Evolutionary conservation across 2,329 filamentous ascomycete species (phyloP).

Genomic region (Verticillium nonalfalfae): DNA sequence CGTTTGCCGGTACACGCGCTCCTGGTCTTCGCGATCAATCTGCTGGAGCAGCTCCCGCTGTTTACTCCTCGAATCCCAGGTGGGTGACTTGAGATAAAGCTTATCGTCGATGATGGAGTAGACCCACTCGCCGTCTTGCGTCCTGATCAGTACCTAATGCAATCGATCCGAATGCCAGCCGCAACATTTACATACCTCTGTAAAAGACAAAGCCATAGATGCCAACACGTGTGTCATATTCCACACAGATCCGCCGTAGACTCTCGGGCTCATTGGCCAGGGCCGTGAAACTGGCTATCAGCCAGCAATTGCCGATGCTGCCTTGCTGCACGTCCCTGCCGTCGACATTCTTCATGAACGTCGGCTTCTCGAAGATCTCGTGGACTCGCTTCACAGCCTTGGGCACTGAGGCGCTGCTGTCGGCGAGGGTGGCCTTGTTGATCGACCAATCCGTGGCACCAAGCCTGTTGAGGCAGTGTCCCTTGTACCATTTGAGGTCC

Average conservation of each 20-base stretch:
- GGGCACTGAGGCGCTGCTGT: slow-evolving; percentile 47
- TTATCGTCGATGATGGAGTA: slow-evolving; percentile 91
- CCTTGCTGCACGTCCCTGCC: slow-evolving; percentile 75
- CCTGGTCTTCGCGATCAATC: slow-evolving; percentile 66
- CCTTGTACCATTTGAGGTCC: slow-evolving; percentile 61
- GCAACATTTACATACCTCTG: slow-evolving; percentile 36
- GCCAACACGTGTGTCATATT: slow-evolving; percentile 64
- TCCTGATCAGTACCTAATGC: not conserved
- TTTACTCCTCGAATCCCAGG: slow-evolving; percentile 73
- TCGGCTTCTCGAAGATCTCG: slow-evolving; percentile 70
- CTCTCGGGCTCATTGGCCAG: slow-evolving; percentile 66
- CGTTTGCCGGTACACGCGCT: slow-evolving; percentile 62
- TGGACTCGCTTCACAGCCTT: slow-evolving; percentile 70
- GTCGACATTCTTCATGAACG: slow-evolving; percentile 59
- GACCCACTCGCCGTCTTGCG: slow-evolving; percentile 78
- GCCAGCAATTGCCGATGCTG: slow-evolving; percentile 74
- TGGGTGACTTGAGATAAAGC: slow-evolving; percentile 74
- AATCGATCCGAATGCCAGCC: no score
- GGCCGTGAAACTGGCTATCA: slow-evolving; percentile 72
- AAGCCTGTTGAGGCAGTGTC: slow-evolving; percentile 47
- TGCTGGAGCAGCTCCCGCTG: slow-evolving; percentile 70
- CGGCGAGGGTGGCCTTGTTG: slow-evolving; percentile 33
- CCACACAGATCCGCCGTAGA: slow-evolving; percentile 70
- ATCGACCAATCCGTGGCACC: slow-evolving; percentile 47
- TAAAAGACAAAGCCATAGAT: slow-evolving; percentile 90